These are phyloP conservation scores for Colletotrichum simmondsii DNA, from an alignment of 2,329 filamentous ascomycete species.

Conservation along the genomic window DNA sequence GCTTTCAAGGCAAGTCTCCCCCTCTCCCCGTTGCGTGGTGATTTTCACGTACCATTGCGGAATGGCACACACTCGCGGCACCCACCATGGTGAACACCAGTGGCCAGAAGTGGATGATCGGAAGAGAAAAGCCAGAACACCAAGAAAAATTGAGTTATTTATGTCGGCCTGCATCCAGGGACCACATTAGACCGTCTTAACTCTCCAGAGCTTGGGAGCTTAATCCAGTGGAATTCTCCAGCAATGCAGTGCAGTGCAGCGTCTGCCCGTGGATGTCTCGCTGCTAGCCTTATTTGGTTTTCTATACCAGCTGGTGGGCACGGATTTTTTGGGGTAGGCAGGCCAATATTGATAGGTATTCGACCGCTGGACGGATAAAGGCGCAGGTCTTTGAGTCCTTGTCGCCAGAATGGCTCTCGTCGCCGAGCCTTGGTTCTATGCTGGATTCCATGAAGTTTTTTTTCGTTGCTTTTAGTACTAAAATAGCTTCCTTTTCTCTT, in stretches of 20 bases:
- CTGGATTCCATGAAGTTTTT: too few relatives aligned
- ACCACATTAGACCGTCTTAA: constrained; percentile 5
- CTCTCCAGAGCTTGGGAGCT: not conserved
- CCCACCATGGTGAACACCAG: not conserved
- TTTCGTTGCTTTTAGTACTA: too few relatives aligned
- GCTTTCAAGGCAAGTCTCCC: not conserved
- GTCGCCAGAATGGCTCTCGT: too few relatives aligned
- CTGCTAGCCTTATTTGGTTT: too few relatives aligned
- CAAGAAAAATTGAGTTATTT: constrained; percentile 2
- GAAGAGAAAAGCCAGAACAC: not conserved
- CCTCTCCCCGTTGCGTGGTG: not conserved
- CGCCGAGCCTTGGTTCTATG: too few relatives aligned
- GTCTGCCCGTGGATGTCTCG: not conserved
- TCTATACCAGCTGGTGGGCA: too few relatives aligned
- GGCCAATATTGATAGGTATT: too few relatives aligned
- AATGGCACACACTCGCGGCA: not conserved
- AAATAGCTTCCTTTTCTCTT: too few relatives aligned
- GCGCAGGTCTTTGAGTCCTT: too few relatives aligned
- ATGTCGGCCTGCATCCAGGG: constrained; percentile 5
- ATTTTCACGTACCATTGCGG: not conserved
- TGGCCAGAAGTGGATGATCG: not conserved
- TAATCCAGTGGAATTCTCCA: constrained; percentile 1
- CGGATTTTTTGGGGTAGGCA: too few relatives aligned
- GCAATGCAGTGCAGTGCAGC: not conserved
- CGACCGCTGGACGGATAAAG: too few relatives aligned